Base-by-base conservation (phyloP, 2,329 filamentous ascomycete species). In the Zymoseptoria pseudotritici region DNA sequence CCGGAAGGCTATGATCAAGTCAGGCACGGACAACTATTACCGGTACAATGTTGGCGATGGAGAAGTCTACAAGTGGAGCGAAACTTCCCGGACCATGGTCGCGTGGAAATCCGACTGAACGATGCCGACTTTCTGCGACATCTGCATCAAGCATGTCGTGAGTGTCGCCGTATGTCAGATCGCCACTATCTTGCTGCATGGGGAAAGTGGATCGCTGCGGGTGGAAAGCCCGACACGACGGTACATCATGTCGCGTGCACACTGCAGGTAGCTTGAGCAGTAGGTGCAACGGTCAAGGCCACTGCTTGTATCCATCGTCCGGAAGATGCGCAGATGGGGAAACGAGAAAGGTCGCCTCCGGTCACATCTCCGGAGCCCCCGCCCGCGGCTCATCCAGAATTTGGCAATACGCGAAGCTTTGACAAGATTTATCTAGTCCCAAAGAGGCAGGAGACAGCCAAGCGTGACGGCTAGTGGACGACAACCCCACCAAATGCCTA, bases 21-120 rank as follows among this genome's bases (percentile, higher is more conserved):
- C 78, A 3, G 89, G 88, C 1, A 92, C 88, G 26, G 86, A 90
- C 68, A 93, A 93, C 73, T 92, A 93, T 72, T 91, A 93, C 73
- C 83, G 85, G 69, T 93, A 93, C 74, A 93, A 93, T 74, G 87
- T 92, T 55, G 89, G 89, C 0, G 80, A 74, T 49, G 89, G 89
- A 0, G 79, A 77, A 1, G 82, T 87, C n/a, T 87, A 85, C 72
- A 81, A 79, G 67, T 92, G 89, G 89, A 79, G 89, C 71, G 77
- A 77, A 19, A 71, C 63, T 53, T 76, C 72, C 61, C 75, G 80
- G 62, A 82, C 85, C 68, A 83, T 83, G 80, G 61, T 70, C 53
- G 63, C 69, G 9, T 78, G 77, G 60, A 60, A 50, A 22, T 17
- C 20, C 24, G 53, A 36, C 20, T 54, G 5, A 13, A 56, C 21